These are phyloP conservation scores for Fragosphaeria purpurea DNA, from an alignment of 2,329 filamentous ascomycete species.

Conservation along the genomic window DNA sequence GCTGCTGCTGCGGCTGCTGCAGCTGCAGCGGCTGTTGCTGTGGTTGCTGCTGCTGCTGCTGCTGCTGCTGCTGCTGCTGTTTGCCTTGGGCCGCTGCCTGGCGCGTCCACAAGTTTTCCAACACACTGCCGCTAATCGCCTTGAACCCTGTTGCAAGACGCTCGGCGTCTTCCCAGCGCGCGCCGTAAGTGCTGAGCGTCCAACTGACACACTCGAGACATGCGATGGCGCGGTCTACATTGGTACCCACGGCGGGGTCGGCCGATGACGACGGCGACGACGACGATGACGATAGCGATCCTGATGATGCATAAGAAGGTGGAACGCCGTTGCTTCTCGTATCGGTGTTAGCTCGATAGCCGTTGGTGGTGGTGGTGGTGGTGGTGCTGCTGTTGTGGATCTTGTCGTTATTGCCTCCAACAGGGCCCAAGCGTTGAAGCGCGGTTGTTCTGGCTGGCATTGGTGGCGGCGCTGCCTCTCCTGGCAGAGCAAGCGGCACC, in stretches of 20 bases:
- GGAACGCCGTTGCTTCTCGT: slow-evolving; percentile 14
- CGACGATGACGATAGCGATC: too few species aligned
- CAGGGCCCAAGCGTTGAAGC: too few species aligned
- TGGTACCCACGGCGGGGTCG: slow-evolving; percentile 26
- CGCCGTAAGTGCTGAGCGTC: slow-evolving; percentile 46
- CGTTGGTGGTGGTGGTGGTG: slow-evolving; percentile 1
- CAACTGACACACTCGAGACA: slow-evolving; percentile 45
- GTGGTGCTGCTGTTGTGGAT: slow-evolving; percentile 31
- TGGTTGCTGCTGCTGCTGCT: too few species aligned
- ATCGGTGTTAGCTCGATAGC: neutral
- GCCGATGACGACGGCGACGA: neutral
- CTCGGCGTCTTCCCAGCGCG: slow-evolving; percentile 48
- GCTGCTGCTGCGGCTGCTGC: too few species aligned
- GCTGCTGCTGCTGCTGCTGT: too few species aligned
- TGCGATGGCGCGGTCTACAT: slow-evolving; percentile 44
- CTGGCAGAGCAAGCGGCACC: slow-evolving; percentile 32
- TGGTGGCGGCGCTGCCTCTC: slow-evolving; percentile 41
- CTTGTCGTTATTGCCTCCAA: slow-evolving; percentile 38
- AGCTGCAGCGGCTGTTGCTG: too few species aligned
- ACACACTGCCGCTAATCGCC: slow-evolving; percentile 33
- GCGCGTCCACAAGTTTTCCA: slow-evolving; percentile 32
- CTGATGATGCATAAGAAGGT: too few species aligned
- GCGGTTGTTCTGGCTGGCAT: slow-evolving; percentile 31
- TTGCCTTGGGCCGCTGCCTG: slow-evolving; percentile 13
- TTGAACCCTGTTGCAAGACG: slow-evolving; percentile 46